Conservation (phyloP, 2,329 filamentous ascomycete genomes). For the Cytospora chrysosperma region DNA sequence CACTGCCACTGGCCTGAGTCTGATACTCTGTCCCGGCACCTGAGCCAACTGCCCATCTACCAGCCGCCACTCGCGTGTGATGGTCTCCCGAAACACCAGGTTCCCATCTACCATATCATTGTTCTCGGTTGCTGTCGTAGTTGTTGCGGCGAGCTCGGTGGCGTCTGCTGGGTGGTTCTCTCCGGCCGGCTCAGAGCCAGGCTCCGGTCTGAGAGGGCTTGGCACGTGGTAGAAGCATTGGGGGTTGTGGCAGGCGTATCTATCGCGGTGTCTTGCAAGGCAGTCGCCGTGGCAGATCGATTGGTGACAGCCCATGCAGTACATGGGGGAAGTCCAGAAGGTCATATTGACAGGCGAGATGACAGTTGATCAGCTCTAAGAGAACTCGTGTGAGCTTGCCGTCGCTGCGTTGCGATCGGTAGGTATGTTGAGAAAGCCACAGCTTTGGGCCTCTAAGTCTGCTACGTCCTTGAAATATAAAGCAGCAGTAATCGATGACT, state of each 20-base stretch:
- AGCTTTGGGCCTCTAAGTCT: background rate
- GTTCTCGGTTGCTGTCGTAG: too few relatives aligned
- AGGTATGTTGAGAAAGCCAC: background rate
- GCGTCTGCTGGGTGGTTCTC: background rate
- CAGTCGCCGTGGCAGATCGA: background rate
- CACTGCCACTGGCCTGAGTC: background rate
- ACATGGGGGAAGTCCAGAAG: background rate
- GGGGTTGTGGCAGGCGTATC: constrained; percentile 13
- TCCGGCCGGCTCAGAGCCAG: background rate
- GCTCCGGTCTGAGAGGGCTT: background rate
- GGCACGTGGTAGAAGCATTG: background rate
- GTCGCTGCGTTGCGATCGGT: background rate
- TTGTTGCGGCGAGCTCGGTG: fast-evolving
- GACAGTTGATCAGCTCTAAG: background rate
- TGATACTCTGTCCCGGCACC: background rate
- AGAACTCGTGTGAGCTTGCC: background rate
- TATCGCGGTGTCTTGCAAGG: background rate
- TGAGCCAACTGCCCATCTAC: background rate
- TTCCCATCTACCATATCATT: background rate
- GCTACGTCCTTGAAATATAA: background rate
- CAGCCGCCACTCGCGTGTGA: background rate
- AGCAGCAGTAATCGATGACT: background rate
- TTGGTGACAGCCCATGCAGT: constrained; percentile 9
- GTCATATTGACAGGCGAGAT: background rate
- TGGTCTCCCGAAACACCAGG: background rate